Evolutionary conservation across 495 filamentous ascomycete species (phyloP), one percentile per base, ranked within the genome.

Genomic region (Penicillium arizonense): DNA sequence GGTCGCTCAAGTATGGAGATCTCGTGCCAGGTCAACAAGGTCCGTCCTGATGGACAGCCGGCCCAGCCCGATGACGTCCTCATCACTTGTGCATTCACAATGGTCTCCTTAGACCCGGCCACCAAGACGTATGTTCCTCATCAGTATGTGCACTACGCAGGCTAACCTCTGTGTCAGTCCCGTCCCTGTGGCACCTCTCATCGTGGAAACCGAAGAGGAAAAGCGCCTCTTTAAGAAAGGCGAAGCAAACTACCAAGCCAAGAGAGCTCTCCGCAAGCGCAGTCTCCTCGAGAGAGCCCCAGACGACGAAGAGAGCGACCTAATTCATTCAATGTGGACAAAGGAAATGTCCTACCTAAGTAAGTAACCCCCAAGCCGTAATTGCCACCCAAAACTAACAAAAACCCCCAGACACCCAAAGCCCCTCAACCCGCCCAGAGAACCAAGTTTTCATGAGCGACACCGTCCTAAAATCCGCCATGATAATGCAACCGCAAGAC

Each of bases 401-500:
- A 14, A 2, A 13, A 12, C 32, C 18, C 18, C 18, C 23, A 79
- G 85, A 88, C 58, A 85, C 87, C 5, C 78, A 85, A 60, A 75
- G 72, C 44, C 51, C 74, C 0, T 47, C 78, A 4, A 72, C 76
- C 6, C 84, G 86, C 59, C 88, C 88, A 4, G 41, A 72, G 20
- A 87, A 87, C 59, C 79, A 83, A 5, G 65, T 84, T 48, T 81
- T 77, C 65, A 93, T 93, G 88, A 73, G 78, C 28, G 71, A 74
- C 28, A 90, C 88, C 0, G 74, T 74, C 20, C 76, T 93, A 24
- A 79, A 82, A 49, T 86, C 86, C 1, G 86, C 88, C 5, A 81
- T 80, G 59, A 90, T 95, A 50, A 95, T 95, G 90, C 89, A 92
- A 59, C 90, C 90, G 3, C 89, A 93, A 67, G 84, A 90, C 63